Evolutionary conservation across 768 basidiomycete genomes (phyloP), one percentile per base, ranked within the genome.

Genomic region (Mycena latifolia): DNA sequence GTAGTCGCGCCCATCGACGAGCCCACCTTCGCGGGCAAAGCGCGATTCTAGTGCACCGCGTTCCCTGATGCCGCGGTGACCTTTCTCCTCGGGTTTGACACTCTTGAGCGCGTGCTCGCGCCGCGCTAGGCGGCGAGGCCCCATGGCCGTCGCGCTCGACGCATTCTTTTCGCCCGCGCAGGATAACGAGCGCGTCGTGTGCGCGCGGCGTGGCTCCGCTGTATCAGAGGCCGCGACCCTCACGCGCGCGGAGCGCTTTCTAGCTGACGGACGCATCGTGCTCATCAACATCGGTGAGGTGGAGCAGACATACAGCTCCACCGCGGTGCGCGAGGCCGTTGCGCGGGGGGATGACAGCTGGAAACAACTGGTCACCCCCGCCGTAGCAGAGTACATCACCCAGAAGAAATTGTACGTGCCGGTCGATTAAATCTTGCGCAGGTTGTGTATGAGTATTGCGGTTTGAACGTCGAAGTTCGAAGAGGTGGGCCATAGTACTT

Each of bases 21-120:
- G 72, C 94, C 96, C 14, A 94, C 91, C 0, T 98, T 98, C 76
- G 92, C 93, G 27, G 88, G 89, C 20, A 98, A 98, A 78, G 90
- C 92, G 17, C 77, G 75, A 12, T 77, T 81, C 45, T 78, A 97
- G 29, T 85, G 47, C 69, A 71, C 17, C 79, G 82, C 27, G 67
- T 86, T 29, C 62, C 71, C 33, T 52, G 60, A 33, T 65, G 35
- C 75, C 83, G 4, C 82, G 85, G 63, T 96, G n/a, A 85, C 86
- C 2, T 95, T 95, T 75, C 79, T 95, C 28, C 80, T 94, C 62
- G 96, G 96, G 8, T 85, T 88, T 48, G 96, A 98, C 74, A 98
- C 96, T 2, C 84, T 98, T 48, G 86, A 89, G 61, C 89, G 96
- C 9, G 84, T 97, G 62, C 86, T 96, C 56, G 84, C 89, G 2